These are phyloP conservation scores for Austroboletus festivus DNA, from an alignment of 768 basidiomycete species.

Conservation along the genomic window DNA sequence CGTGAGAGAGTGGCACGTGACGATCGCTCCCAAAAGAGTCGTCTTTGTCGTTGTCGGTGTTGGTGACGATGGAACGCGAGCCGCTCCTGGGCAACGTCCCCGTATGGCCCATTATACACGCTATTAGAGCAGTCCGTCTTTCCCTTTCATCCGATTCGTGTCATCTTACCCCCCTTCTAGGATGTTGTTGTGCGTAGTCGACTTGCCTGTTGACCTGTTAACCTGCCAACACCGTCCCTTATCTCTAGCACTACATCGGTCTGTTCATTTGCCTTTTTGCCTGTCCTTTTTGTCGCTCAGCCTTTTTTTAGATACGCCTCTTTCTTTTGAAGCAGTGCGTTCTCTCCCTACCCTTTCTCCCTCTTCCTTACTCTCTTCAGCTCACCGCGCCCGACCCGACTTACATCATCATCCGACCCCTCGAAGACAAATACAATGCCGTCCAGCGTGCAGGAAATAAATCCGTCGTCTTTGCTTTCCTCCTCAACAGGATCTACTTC, in stretches of 20 bases:
- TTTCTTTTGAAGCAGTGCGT: constrained; percentile 76
- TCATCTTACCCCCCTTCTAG: constrained; percentile 33
- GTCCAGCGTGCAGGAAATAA: constrained; percentile 74
- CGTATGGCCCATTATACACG: constrained; percentile 81
- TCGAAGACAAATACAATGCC: constrained; percentile 80
- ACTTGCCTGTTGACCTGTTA: not conserved
- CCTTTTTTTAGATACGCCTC: constrained; percentile 66
- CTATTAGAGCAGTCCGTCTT: constrained; percentile 55
- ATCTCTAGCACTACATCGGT: constrained; percentile 66
- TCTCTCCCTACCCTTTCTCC: not conserved
- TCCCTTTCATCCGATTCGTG: not conserved
- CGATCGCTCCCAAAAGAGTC: not conserved
- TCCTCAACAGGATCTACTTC: constrained; percentile 86
- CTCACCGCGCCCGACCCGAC: constrained; percentile 84
- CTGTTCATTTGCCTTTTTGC: constrained; percentile 10
- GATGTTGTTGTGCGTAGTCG: constrained; percentile 52
- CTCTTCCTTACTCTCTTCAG: constrained; percentile 36
- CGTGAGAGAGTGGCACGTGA: constrained; percentile 18
- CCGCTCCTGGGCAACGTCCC: constrained; percentile 51
- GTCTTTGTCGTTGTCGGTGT: no score
- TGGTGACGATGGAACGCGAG: constrained; percentile 36
- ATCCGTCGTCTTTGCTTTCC: constrained; percentile 82
- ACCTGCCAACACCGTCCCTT: not conserved
- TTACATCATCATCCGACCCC: constrained; percentile 84
- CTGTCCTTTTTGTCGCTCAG: not conserved